Percentiles rank a stretch among this genome's conserved stretches.
Evolutionary conservation across 1,284 basidiomycete genomes (phyloP).

Genomic region (Papiliotrema flavescens): DNA sequence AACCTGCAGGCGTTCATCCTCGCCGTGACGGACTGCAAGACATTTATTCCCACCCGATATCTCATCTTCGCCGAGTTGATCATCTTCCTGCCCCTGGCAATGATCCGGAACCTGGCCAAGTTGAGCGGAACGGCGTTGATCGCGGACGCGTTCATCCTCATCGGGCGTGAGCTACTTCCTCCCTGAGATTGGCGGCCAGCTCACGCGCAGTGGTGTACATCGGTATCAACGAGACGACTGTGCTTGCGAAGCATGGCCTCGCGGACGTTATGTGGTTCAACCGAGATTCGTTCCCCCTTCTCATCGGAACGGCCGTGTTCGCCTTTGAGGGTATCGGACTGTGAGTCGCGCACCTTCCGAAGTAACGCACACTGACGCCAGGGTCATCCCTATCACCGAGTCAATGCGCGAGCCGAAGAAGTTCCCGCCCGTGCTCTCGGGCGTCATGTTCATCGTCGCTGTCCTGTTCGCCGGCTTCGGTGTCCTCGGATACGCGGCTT

Average conservation of each 20-base stretch:
- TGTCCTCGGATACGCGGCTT: slow-evolving; percentile 80
- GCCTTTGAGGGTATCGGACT: slow-evolving; percentile 97
- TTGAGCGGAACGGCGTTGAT: slow-evolving; percentile 87
- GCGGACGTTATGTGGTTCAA: slow-evolving; percentile 90
- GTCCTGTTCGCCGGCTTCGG: slow-evolving; percentile 90
- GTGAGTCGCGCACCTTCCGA: slow-evolving; percentile 49
- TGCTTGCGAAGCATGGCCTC: slow-evolving; percentile 64
- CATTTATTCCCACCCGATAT: slow-evolving; percentile 65
- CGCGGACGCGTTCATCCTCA: slow-evolving; percentile 92
- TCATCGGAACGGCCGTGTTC: slow-evolving; percentile 96
- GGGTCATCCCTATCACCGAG: slow-evolving; percentile 92
- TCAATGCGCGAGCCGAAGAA: slow-evolving; percentile 90
- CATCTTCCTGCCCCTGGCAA: slow-evolving; percentile 80
- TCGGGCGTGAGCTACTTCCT: slow-evolving; percentile 56
- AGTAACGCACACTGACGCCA: slow-evolving; percentile 12
- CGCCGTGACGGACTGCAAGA: slow-evolving; percentile 75
- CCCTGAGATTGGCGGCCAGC: not conserved
- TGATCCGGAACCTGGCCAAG: slow-evolving; percentile 86
- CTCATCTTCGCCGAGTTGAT: slow-evolving; percentile 81
- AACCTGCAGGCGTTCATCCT: slow-evolving; percentile 85
- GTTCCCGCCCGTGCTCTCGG: slow-evolving; percentile 82
- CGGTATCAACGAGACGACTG: slow-evolving; percentile 69
- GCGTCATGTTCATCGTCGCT: slow-evolving; percentile 70
- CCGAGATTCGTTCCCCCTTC: slow-evolving; percentile 77
- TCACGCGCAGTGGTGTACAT: slow-evolving; percentile 66